Evolutionary conservation across 2,329 filamentous ascomycete species (phyloP), one percentile per base, ranked within the genome.

Genomic region (Trichocomaceae sp.): DNA sequence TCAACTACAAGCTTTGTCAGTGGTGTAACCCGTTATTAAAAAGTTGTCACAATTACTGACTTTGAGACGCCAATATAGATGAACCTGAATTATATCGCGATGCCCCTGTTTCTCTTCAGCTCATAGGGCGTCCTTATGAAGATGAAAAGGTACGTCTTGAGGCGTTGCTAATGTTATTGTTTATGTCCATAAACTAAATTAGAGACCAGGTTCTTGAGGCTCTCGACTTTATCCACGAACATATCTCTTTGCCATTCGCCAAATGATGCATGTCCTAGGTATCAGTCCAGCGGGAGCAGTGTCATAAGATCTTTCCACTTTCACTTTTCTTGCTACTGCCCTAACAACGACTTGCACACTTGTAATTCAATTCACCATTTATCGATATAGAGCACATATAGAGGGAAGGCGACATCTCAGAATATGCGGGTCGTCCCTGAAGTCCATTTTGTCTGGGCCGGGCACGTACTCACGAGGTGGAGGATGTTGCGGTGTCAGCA

Each of bases 1-100:
- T 73, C 23, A 76, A 79, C 60, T 66, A 74, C 58, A 66, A 74
- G 23, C 61, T 78, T 31, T 81, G 74, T 75, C 63, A 69, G 66
- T 66, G 10, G 12, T 33, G 20, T 29, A 29, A 9, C 26, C 26
- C 26, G 10, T 29, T 10, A 6, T 29, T 26, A 26, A 29, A 3
- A 47, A 35, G 12, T 35, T 13, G 9, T 3, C 20, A 15, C 8
- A 13, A 22, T 37, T 6, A 8, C n/a, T 41, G 26, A 47, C 42
- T 22, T 9, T 17, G 10, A 20, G 17, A 26, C 3, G 7, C 10
- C 19, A 4, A 29, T 17, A 22, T 29, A 53, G 51, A 62, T 55
- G 54, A 58, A 13, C 45, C 54, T 3, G 26, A 60, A 26, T 0
- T 48, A 1, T 56, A 48, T 45, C 49, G 50, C 5, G 54, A 52